Percentiles rank a stretch among this genome's conserved stretches.
Evolutionary conservation across 306 rosid genomes (phyloP).

Genomic region (Gynostemma pentaphyllum): DNA sequence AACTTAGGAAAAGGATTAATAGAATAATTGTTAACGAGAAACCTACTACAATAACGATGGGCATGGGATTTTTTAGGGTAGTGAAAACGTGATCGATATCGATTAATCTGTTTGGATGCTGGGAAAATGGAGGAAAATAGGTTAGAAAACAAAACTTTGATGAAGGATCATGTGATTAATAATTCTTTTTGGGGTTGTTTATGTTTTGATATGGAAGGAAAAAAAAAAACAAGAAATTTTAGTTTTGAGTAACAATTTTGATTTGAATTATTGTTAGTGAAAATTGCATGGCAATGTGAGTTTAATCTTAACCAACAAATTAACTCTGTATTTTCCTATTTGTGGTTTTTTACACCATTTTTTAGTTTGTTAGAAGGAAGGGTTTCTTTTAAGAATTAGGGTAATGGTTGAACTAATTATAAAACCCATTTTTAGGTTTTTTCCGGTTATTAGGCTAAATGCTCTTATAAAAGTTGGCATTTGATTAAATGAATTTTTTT

Average conservation of each 20-base stretch:
- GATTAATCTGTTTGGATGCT: not conserved
- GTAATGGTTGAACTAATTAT: too few relatives aligned
- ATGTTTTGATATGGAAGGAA: not conserved
- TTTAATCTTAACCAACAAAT: too few relatives aligned
- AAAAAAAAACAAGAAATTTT: not conserved
- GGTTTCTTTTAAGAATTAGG: too few relatives aligned
- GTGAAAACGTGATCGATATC: not conserved
- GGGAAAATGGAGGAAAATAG: not conserved
- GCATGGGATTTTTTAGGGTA: not conserved
- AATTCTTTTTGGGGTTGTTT: not conserved
- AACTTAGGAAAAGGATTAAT: not conserved
- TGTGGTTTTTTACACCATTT: too few relatives aligned
- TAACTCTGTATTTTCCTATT: too few relatives aligned
- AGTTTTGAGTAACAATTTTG: not conserved
- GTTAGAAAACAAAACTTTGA: not conserved
- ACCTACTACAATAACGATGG: not conserved
- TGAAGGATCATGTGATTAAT: not conserved
- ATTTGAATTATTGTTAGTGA: too few relatives aligned
- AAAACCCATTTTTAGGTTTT: too few relatives aligned
- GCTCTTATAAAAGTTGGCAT: too few relatives aligned
- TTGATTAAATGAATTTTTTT: too few relatives aligned
- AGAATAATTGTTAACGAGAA: slow-evolving; percentile 8
- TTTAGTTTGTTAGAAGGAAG: too few relatives aligned
- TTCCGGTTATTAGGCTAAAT: too few relatives aligned
- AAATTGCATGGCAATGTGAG: too few relatives aligned